Evolutionary conservation across 345 rosid species (phyloP).

Genomic region (Aurinia saxatilis): DNA sequence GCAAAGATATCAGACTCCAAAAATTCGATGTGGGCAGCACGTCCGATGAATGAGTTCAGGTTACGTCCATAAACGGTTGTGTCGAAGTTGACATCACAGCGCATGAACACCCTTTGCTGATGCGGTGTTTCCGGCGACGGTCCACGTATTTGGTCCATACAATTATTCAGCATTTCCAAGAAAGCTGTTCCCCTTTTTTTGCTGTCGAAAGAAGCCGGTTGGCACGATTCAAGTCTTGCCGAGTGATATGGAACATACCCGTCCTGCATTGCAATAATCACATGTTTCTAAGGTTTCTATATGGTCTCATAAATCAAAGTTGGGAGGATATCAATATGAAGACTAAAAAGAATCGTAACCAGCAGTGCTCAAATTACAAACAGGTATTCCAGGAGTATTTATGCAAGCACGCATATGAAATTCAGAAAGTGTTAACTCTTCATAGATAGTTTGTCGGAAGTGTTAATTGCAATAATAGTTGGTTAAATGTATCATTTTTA

Average conservation of each 20-base stretch:
- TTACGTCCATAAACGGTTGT: constrained; percentile 66
- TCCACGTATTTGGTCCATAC: constrained; percentile 89
- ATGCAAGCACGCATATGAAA: too few species aligned
- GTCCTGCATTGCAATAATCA: constrained; percentile 40
- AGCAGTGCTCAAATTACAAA: too few species aligned
- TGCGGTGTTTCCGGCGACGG: constrained; percentile 30
- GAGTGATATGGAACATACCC: constrained; percentile 98
- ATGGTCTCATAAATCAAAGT: background rate
- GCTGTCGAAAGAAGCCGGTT: constrained; percentile 64
- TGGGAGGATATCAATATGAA: too few species aligned
- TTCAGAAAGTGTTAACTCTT: too few species aligned
- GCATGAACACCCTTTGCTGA: constrained; percentile 63
- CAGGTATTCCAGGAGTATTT: too few species aligned
- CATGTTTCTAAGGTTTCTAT: background rate
- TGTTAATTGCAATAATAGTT: background rate
- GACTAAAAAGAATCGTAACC: too few species aligned
- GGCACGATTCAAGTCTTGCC: constrained; percentile 83
- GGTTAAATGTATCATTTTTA: too few species aligned
- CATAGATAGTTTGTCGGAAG: background rate
- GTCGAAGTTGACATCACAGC: constrained; percentile 87
- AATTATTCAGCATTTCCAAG: constrained; percentile 83
- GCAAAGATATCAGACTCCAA: constrained; percentile 79
- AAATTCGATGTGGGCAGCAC: constrained; percentile 97
- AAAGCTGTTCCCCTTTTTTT: constrained; percentile 67
- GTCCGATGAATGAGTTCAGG: constrained; percentile 75